These are phyloP conservation scores for Cytospora schulzeri DNA, from an alignment of 2,329 filamentous ascomycete species.

Conservation along the genomic window DNA sequence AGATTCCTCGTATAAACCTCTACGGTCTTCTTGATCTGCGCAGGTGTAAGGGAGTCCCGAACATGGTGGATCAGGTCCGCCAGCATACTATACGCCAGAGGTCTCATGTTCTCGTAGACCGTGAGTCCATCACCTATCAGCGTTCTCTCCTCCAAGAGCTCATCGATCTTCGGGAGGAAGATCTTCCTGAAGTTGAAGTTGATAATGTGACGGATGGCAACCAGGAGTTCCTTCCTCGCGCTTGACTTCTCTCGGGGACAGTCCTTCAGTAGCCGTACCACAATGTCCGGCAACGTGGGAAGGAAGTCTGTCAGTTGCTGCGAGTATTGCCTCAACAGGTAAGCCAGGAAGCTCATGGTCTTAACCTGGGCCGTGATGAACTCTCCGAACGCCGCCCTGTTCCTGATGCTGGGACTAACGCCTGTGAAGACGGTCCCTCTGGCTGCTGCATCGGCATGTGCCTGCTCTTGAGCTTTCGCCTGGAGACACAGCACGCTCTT, in stretches of 20 bases:
- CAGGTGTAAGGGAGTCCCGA: conserved; percentile 80
- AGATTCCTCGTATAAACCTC: conserved; percentile 97
- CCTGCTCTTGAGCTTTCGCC: conserved; percentile 89
- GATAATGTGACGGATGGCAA: conserved; percentile 97
- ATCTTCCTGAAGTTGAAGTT: conserved; percentile 98
- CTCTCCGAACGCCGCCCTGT: conserved; percentile 91
- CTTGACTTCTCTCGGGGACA: conserved; percentile 93
- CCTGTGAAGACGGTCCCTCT: conserved; percentile 86
- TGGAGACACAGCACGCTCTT: conserved; percentile 87
- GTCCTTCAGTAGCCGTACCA: conserved; percentile 88
- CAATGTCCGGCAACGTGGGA: conserved; percentile 80
- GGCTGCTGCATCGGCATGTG: conserved; percentile 80
- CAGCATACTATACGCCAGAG: conserved; percentile 96
- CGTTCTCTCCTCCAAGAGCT: conserved; percentile 89
- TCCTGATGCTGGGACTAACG: conserved; percentile 90
- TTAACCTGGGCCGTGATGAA: conserved; percentile 98
- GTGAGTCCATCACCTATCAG: conserved; percentile 94
- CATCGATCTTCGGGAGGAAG: conserved; percentile 91
- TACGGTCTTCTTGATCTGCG: conserved; percentile 93
- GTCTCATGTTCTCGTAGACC: conserved; percentile 94
- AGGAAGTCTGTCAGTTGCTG: conserved; percentile 88
- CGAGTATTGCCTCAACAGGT: conserved; percentile 84
- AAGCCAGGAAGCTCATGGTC: conserved; percentile 98
- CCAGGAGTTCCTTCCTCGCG: conserved; percentile 89
- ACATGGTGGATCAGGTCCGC: conserved; percentile 98